A percentile compares a stretch with the other conserved stretches of the same genome.
Conservation (phyloP, 352 stramenopile genomes). For the Aphanomyces stellatus region DNA sequence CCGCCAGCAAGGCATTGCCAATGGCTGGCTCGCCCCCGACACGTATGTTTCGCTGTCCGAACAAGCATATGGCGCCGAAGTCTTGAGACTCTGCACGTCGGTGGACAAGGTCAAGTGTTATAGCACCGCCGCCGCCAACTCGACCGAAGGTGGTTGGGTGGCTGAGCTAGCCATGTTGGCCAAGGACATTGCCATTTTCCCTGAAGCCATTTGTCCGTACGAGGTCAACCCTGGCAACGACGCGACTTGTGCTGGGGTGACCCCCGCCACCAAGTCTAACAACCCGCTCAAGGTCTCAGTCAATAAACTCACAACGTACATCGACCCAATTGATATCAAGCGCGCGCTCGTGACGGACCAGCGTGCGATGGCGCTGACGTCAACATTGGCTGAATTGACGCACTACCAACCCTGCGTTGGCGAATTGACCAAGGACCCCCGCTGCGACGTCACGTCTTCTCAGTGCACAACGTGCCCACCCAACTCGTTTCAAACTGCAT, state of each 20-base stretch:
- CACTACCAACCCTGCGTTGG: slow-evolving; percentile 59
- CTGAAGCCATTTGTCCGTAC: slow-evolving; percentile 42
- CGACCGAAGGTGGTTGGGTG: slow-evolving; percentile 45
- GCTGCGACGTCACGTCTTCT: slow-evolving; percentile 41
- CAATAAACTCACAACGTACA: slow-evolving; percentile 40
- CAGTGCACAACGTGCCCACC: slow-evolving; percentile 43
- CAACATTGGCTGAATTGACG: slow-evolving; percentile 44
- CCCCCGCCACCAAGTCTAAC: slow-evolving; percentile 26
- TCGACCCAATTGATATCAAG: slow-evolving; percentile 38
- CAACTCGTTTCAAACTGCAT: slow-evolving; percentile 28
- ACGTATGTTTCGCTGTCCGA: slow-evolving; percentile 54
- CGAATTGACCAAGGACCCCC: slow-evolving; percentile 33
- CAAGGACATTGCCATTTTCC: slow-evolving; percentile 46
- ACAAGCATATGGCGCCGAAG: slow-evolving; percentile 52
- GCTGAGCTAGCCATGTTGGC: slow-evolving; percentile 41
- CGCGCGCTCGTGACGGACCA: slow-evolving; percentile 30
- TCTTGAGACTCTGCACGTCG: slow-evolving; percentile 45
- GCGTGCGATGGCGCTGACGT: slow-evolving; percentile 45
- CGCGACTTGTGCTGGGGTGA: slow-evolving; percentile 34
- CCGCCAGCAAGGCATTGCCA: slow-evolving; percentile 40
- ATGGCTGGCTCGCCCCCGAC: slow-evolving; percentile 42
- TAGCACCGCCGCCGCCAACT: slow-evolving; percentile 27
- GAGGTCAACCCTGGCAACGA: slow-evolving; percentile 34
- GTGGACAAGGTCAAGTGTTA: slow-evolving; percentile 24
- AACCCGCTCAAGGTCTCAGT: slow-evolving; percentile 43